These are phyloP conservation scores for Populus ilicifolia DNA, from an alignment of 345 rosid genomes.

Conservation along the genomic window DNA sequence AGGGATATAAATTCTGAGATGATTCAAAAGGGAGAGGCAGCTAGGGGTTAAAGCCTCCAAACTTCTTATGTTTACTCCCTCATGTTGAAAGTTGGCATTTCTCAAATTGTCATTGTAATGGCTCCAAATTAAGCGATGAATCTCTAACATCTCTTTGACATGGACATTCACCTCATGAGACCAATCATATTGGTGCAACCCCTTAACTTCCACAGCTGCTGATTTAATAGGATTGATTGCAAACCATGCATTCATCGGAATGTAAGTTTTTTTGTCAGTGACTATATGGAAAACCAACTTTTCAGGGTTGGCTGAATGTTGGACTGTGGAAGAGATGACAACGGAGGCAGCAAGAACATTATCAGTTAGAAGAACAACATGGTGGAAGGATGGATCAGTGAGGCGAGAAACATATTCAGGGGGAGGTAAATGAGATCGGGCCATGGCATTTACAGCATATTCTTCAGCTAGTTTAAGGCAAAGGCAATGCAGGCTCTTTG, in stretches of 20 bases:
- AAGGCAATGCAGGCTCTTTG: slow-evolving; percentile 80
- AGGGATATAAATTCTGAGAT: slow-evolving; percentile 74
- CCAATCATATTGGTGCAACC: slow-evolving; percentile 93
- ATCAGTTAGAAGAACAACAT: slow-evolving; percentile 77
- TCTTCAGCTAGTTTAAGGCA: slow-evolving; percentile 84
- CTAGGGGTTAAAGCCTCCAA: slow-evolving; percentile 60
- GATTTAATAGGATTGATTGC: slow-evolving; percentile 62
- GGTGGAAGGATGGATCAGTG: slow-evolving; percentile 62
- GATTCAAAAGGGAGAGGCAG: slow-evolving; percentile 70
- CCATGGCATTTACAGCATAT: slow-evolving; percentile 74
- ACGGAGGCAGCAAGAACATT: slow-evolving; percentile 92
- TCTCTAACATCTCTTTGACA: slow-evolving; percentile 69
- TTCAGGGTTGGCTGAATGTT: slow-evolving; percentile 57
- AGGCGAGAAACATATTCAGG: slow-evolving; percentile 69
- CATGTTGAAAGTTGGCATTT: slow-evolving; percentile 42
- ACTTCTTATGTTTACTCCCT: slow-evolving; percentile 36
- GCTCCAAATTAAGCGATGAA: slow-evolving; percentile 63
- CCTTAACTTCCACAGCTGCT: slow-evolving; percentile 82
- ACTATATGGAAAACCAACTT: slow-evolving; percentile 78
- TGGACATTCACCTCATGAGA: slow-evolving; percentile 59
- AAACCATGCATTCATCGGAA: slow-evolving; percentile 96
- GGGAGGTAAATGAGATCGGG: slow-evolving; percentile 73
- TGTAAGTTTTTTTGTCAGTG: slow-evolving; percentile 89
- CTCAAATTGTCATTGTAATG: slow-evolving; percentile 52
- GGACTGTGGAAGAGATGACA: slow-evolving; percentile 67